Evolutionary conservation across 1,284 basidiomycete species (phyloP), one percentile per base, ranked within the genome.

Genomic region (Naganishia sp.): DNA sequence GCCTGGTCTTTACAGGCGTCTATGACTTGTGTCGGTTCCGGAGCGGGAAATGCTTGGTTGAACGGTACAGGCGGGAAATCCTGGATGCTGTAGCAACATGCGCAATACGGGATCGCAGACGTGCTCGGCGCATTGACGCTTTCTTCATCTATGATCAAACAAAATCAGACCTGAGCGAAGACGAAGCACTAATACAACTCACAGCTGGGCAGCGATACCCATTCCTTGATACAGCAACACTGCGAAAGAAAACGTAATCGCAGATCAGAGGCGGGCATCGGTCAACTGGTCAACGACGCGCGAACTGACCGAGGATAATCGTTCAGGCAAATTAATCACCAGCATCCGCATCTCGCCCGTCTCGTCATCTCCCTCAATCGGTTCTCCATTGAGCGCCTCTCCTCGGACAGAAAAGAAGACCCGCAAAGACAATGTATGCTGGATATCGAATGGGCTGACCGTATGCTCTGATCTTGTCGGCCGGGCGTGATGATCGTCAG

Each of bases 141-240:
- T 44, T 57, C 55, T 31, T 57, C 55, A 45, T 57, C 55, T 57
- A n/a, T 9, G 16, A 45, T n/a, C 10, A 16, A 44, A 0, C 9
- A 55, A 21, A 43, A 21, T 55, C 25, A 55, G 54, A 42, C 11
- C 36, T 23, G 2, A 21, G 21, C 21, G 44, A n/a, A 10, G 39
- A 16, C 10, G 11, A 16, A 18, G 5, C 25, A 21, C 7, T 39
- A 15, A 23, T 36, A 31, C 7, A 43, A 57, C 55, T 43, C 28
- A 57, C 55, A 57, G 25, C 55, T 45, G 15, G 55, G 55, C 31
- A 57, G 28, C n/a, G 43, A 45, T 31, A 45, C 45, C 55, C 55
- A 57, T 48, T 57, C 55, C 18, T 44, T 45, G 15, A 44, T 44
- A 6, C 43, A 45, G 45, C 55, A 57, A 23, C 55, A 57, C 55